Conservation (phyloP, 179 eudicot species). For the Spergularia azorica region DNA sequence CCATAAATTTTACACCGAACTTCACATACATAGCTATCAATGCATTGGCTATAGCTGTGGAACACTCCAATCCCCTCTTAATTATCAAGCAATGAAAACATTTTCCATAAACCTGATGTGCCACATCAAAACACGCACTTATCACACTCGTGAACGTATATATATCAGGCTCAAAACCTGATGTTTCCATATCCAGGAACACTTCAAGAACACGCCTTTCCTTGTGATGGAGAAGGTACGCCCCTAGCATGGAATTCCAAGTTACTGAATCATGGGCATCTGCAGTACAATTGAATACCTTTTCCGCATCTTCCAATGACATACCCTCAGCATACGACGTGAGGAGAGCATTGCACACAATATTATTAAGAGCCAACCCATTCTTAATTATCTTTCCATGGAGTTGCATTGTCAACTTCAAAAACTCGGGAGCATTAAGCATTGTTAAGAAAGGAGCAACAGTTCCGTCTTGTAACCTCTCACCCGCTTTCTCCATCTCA, state of each 20-base stretch:
- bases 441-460: conserved; percentile 66
- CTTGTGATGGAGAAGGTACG: conserved; percentile 54
- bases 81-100: conserved; percentile 67
- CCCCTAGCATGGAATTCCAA: conserved; percentile 89
- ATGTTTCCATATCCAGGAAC: conserved; percentile 56
- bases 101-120: conserved; percentile 42
- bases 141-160: conserved; percentile 71
- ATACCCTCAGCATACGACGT: conserved; percentile 76
- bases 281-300: conserved; percentile 44
- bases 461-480: conserved; percentile 62
- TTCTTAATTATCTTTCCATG: conserved; percentile 60
- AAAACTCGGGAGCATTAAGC: conserved; percentile 51
- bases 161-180: conserved; percentile 61
- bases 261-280: conserved; percentile 57
- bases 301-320: conserved; percentile 56
- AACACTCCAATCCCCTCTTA: conserved; percentile 64
- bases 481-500: conserved; percentile 55
- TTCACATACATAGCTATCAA: conserved; percentile 77
- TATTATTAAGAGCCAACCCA: conserved; percentile 50
- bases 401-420: conserved; percentile 46
- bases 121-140: conserved; percentile 63
- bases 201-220: conserved; percentile 50
- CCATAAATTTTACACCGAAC: conserved; percentile 39
- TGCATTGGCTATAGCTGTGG: conserved; percentile 61
- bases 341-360: conserved; percentile 63